Conservation (phyloP, 441 rosid species). For the Gossypium laxum region DNA sequence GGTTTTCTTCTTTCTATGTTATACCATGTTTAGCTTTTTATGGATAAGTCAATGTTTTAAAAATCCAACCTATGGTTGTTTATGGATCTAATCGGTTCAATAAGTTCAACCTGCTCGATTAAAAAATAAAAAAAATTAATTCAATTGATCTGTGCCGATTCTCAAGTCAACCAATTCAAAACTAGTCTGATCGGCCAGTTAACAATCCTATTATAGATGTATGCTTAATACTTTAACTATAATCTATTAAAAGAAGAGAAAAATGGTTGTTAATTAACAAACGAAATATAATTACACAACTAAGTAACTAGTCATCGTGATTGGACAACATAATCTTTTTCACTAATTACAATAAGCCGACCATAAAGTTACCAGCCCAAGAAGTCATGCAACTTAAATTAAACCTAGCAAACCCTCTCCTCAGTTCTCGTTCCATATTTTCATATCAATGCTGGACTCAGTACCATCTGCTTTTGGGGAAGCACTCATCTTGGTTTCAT, state of each 20-base stretch:
- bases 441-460: conserved; percentile 13
- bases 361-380: neutral
- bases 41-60: neutral
- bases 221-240: too few relatives aligned
- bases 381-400: neutral
- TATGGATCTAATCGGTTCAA: neutral
- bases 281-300: neutral
- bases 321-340: neutral
- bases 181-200: too few relatives aligned
- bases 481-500: conserved; percentile 13
- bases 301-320: neutral
- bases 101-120: too few relatives aligned
- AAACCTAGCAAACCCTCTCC: neutral
- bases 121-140: too few relatives aligned
- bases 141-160: too few relatives aligned
- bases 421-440: conserved; percentile 6
- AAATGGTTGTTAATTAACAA: neutral
- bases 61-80: too few relatives aligned
- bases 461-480: conserved; percentile 4
- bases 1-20: neutral
- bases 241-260: neutral
- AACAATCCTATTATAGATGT: neutral
- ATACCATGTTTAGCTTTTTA: neutral
- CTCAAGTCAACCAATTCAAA: too few relatives aligned
- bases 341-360: conserved; percentile 4